phyloP scores from a whole-genome alignment of 345 rosid genomes.

The Rhodomyrtus tomentosa region DNA sequence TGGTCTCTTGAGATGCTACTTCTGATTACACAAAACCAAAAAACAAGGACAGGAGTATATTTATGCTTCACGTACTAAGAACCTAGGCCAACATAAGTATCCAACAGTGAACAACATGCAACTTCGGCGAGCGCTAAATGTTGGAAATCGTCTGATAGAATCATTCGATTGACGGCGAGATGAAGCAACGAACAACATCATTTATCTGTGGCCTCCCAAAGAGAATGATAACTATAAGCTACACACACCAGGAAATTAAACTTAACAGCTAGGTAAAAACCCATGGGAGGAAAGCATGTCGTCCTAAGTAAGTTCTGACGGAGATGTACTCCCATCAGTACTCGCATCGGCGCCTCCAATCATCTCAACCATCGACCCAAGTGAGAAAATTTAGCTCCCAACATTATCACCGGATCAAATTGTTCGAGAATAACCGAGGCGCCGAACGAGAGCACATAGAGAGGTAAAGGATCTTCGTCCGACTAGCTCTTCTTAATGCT shows the following conservation, averaged over 20 bases:
- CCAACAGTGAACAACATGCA: not conserved
- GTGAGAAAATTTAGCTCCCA: not conserved
- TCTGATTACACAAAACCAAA: not conserved
- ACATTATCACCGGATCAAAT: not conserved
- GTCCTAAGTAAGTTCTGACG: not conserved
- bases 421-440: not conserved
- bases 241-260: not conserved
- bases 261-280: not conserved
- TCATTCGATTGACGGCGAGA: not conserved
- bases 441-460: not conserved
- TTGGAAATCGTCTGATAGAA: not conserved
- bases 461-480: not conserved
- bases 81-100: not conserved
- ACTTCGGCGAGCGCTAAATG: not conserved
- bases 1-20: conserved; percentile 11
- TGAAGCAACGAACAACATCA: not conserved
- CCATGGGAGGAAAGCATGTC: not conserved
- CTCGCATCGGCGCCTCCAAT: not conserved
- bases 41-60: not conserved
- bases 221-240: not conserved
- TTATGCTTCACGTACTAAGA: not conserved
- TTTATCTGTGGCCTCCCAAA: not conserved
- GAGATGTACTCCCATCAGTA: not conserved
- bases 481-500: not conserved
- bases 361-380: not conserved